These are phyloP conservation scores for Conoideocrella luteorostrata DNA, from an alignment of 2,329 filamentous ascomycete species.

Conservation along the genomic window DNA sequence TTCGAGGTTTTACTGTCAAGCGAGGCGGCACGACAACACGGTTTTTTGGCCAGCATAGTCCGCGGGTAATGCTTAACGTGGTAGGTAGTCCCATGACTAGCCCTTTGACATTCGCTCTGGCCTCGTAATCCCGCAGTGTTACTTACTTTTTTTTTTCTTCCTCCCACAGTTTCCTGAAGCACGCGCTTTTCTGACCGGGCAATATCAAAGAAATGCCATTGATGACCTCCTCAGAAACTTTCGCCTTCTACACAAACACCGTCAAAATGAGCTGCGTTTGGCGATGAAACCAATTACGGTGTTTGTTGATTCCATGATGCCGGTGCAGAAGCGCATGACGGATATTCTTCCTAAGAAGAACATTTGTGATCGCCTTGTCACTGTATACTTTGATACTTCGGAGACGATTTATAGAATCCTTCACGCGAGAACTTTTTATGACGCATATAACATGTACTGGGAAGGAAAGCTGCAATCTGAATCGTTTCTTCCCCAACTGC, in stretches of 20 bases:
- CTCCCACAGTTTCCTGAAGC: conserved; percentile 9
- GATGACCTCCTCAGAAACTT: conserved; percentile 38
- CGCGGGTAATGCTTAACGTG: conserved; percentile 47
- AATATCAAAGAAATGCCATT: conserved; percentile 18
- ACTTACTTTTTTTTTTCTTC: neutral
- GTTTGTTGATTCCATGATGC: conserved; percentile 53
- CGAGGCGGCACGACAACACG: conserved; percentile 39
- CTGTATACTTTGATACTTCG: conserved; percentile 42
- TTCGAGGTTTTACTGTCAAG: conserved; percentile 45
- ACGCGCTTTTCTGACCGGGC: conserved; percentile 8
- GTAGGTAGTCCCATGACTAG: conserved; percentile 31
- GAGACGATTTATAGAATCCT: conserved; percentile 49
- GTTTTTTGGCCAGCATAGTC: conserved; percentile 47
- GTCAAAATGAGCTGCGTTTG: conserved; percentile 42
- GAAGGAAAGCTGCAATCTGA: conserved; percentile 38
- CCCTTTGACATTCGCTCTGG: neutral
- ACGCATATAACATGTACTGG: conserved; percentile 48
- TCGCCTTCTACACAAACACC: conserved; percentile 38
- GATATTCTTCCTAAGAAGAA: conserved; percentile 46
- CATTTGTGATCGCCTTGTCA: conserved; percentile 45
- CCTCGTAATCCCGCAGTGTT: neutral
- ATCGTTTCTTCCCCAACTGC: conserved; percentile 47
- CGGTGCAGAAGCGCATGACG: conserved; percentile 50
- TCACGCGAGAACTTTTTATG: conserved; percentile 44
- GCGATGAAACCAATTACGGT: conserved; percentile 46